phyloP scores from a whole-genome alignment of 1,139 yeast species.

The Kluyveromyces marxianus region DNA sequence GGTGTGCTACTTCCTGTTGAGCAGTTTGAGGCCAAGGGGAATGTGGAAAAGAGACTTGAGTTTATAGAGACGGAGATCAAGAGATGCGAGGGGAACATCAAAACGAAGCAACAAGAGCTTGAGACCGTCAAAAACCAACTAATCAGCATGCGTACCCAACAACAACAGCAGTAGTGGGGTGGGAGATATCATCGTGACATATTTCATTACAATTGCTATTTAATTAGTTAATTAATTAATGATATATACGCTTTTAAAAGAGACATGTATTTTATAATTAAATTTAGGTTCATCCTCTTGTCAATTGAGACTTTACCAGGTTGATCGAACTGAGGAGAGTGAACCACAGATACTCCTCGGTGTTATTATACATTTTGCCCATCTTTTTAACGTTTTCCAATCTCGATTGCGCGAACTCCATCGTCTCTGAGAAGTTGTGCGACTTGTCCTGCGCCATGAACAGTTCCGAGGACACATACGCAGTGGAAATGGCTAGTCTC shows the following conservation, averaged over 20 bases:
- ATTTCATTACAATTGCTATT: no score
- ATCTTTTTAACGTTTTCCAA: conserved; percentile 46
- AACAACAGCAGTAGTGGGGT: neutral
- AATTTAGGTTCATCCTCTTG: conserved; percentile 39
- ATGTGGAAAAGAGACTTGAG: conserved; percentile 82
- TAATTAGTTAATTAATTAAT: no score
- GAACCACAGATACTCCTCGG: conserved; percentile 71
- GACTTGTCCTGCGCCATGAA: conserved; percentile 79
- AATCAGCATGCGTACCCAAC: conserved; percentile 23
- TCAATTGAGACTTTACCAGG: conserved; percentile 59
- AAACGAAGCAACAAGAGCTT: conserved; percentile 42
- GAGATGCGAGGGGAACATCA: conserved; percentile 55
- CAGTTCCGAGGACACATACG: conserved; percentile 67
- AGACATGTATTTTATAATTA: no score
- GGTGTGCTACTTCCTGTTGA: conserved; percentile 90
- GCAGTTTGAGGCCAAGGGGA: conserved; percentile 65
- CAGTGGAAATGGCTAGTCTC: conserved; percentile 58
- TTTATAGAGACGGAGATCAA: conserved; percentile 73
- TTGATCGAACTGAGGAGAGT: conserved; percentile 61
- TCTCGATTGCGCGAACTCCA: conserved; percentile 56
- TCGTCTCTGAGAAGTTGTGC: conserved; percentile 45
- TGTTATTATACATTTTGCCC: conserved; percentile 53
- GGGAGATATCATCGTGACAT: no score
- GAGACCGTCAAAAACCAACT: conserved; percentile 45
- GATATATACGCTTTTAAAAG: no score